Evolutionary conservation across 176 grass and related monocot species (phyloP), one percentile per base, ranked within the genome.

Genomic region (Carex littledalei): DNA sequence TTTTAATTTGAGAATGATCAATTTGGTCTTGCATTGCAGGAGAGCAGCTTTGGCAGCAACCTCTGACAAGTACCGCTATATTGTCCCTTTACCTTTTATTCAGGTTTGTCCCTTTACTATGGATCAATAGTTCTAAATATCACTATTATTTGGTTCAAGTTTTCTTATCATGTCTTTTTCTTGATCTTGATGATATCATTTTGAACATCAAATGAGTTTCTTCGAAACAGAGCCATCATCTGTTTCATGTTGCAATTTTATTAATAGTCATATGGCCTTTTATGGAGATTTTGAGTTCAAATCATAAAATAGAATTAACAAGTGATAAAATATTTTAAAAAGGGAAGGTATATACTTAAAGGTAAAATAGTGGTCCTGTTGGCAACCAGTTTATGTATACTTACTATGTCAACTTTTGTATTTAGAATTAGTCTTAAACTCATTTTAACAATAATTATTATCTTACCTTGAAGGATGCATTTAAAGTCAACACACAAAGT

Each of bases 1-100:
- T 78, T 34, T 43, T 85, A 31, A 5, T 81, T 86, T 21, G 6
- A 71, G 50, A 32, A 2, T 72, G 6, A 67, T 34, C 6, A 50
- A 53, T 78, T 84, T 29, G 32, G 24, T 61, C 22, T 84, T 87
- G 53, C 69, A 31, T 67, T 85, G 66, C 67, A 99, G 96, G 82
- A 90, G 84, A 86, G 96, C 96, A 20, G 91, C 96, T 84, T 84
- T 94, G 72, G 85, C 91, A 82, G 91, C 96, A 75, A 87, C 90
- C 37, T 89, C 88, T 0, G 96, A 99, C 89, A 91, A 86, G 54
- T 95, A 95, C 63, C 90, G 96, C 4, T 98, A 95, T 86, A 68
- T 99, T 68, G 60, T 60, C 62, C 18, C 21, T 72, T 45, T 57
- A 8, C 17, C 68, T 49, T 34, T 41, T 17, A 14, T 45, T 37